phyloP scores from a whole-genome alignment of 352 stramenopile species.

The Phytophthora europaea region DNA sequence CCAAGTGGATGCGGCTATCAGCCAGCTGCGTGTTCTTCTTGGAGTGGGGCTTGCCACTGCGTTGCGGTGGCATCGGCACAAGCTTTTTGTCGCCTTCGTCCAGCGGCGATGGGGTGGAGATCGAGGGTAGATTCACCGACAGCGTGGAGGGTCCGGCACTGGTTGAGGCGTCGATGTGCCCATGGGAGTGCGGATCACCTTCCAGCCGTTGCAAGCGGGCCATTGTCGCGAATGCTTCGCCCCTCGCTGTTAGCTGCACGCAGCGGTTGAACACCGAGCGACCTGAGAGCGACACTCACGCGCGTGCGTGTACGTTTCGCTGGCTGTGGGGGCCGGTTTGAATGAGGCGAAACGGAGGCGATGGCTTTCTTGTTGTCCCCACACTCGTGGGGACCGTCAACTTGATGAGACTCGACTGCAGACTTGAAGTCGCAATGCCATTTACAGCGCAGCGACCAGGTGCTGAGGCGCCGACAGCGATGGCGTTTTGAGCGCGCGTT shows the following conservation, averaged over 20 bases:
- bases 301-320: slow-evolving; percentile 26
- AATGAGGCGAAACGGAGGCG: slow-evolving; percentile 28
- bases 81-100: slow-evolving; percentile 40
- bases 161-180: slow-evolving; percentile 7
- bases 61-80: slow-evolving; percentile 67
- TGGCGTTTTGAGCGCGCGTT: slow-evolving; percentile 10
- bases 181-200: slow-evolving; percentile 7
- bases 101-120: slow-evolving; percentile 40
- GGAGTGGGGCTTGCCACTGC: slow-evolving; percentile 46
- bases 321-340: background rate
- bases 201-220: slow-evolving; percentile 30
- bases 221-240: slow-evolving; percentile 30
- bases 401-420: slow-evolving; percentile 20
- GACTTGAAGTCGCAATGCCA: slow-evolving; percentile 16
- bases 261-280: slow-evolving; percentile 17
- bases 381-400: slow-evolving; percentile 7
- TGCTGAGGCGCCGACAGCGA: slow-evolving; percentile 9
- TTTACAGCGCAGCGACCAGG: slow-evolving; percentile 28
- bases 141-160: slow-evolving; percentile 8
- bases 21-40: slow-evolving; percentile 65
- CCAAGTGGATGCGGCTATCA: slow-evolving; percentile 71
- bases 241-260: slow-evolving; percentile 1
- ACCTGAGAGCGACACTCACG: slow-evolving; percentile 1
- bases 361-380: slow-evolving; percentile 20
- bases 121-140: slow-evolving; percentile 62